Evolutionary conservation across 805 yeast genomes (phyloP).

Genomic region (Yarrowia sp.): DNA sequence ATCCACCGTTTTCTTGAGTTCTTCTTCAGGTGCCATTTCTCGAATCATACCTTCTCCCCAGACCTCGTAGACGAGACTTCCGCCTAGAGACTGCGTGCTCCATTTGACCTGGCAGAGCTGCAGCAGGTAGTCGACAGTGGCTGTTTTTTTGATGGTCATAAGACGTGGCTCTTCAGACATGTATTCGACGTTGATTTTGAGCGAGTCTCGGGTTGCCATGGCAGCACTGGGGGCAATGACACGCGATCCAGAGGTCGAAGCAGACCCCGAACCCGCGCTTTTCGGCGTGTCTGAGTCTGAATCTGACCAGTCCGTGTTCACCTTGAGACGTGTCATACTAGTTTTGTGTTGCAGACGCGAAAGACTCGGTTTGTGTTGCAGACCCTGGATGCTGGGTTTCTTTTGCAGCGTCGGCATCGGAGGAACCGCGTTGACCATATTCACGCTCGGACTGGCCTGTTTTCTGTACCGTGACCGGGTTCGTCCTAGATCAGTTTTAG

Average conservation of each 20-base stretch:
- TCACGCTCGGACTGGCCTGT: conserved; percentile 3
- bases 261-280: not conserved
- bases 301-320: conserved; percentile 18
- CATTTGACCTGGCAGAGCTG: conserved; percentile 15
- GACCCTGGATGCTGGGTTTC: not conserved
- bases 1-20: conserved; percentile 5
- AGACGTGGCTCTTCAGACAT: not conserved
- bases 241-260: not conserved
- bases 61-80: conserved; percentile 8
- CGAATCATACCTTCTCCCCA: conserved; percentile 18
- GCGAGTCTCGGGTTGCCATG: not conserved
- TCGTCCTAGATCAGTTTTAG: not conserved
- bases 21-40: conserved; percentile 4
- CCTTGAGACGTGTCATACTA: not conserved
- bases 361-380: not conserved
- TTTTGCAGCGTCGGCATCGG: not conserved
- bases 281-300: not conserved
- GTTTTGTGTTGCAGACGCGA: not conserved
- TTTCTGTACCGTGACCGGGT: not conserved
- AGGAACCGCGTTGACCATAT: not conserved
- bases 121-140: not conserved
- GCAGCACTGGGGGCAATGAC: conserved; percentile 1
- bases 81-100: not conserved
- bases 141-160: conserved; percentile 9
- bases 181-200: conserved; percentile 7